Conservation (phyloP, 2,329 filamentous ascomycete genomes). For the Cladobotryum mycophilum region DNA sequence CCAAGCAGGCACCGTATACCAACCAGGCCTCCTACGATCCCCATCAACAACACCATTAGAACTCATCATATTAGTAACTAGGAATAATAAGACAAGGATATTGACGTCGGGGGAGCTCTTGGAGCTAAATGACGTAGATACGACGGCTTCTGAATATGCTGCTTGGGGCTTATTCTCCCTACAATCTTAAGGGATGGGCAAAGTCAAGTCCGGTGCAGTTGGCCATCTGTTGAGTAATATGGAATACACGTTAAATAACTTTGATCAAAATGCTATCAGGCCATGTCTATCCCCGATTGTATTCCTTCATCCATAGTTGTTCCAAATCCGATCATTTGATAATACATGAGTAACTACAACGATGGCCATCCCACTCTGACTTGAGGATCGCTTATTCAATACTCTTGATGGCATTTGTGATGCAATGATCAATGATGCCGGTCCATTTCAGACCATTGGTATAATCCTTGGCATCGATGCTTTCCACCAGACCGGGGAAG, state of each 20-base stretch:
- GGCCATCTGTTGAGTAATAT: background rate
- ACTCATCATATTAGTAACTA: conserved; percentile 11
- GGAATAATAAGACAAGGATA: too few species aligned
- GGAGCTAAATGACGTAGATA: too few species aligned
- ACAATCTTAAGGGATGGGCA: background rate
- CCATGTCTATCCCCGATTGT: too few species aligned
- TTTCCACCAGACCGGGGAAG: conserved; percentile 57
- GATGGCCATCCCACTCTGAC: too few species aligned
- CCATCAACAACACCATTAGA: conserved; percentile 8
- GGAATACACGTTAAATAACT: background rate
- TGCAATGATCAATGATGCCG: conserved; percentile 48
- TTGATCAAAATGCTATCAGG: too few species aligned
- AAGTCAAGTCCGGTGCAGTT: background rate
- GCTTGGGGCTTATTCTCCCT: background rate
- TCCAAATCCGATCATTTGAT: too few species aligned
- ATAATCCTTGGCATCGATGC: conserved; percentile 54
- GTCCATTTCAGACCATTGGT: conserved; percentile 53
- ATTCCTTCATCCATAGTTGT: too few species aligned
- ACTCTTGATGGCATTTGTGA: conserved; percentile 40
- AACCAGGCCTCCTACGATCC: background rate
- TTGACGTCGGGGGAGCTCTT: too few species aligned
- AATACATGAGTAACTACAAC: too few species aligned
- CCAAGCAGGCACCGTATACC: background rate
- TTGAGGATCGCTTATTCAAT: conserved; percentile 18
- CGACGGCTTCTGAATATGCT: too few species aligned